Evolutionary conservation across 495 filamentous ascomycete genomes (phyloP).

Genomic region (Trichoderma erinaceum): DNA sequence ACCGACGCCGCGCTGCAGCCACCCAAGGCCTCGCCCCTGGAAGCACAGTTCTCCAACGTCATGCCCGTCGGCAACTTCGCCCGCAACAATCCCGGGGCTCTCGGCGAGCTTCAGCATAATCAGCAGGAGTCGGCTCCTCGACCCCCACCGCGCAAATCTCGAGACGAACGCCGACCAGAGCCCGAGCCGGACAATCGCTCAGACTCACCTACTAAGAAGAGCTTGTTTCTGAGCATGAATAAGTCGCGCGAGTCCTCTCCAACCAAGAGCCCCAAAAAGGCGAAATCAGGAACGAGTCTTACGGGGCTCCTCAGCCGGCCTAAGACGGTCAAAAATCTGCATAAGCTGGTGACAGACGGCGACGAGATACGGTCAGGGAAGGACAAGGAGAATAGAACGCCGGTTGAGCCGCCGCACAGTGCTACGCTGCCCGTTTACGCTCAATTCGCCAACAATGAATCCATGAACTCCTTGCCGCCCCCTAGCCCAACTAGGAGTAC

Average conservation of each 20-base stretch:
- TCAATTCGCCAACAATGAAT: slow-evolving; percentile 51
- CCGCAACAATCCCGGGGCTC: slow-evolving; percentile 34
- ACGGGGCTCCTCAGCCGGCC: slow-evolving; percentile 56
- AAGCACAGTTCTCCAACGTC: slow-evolving; percentile 20
- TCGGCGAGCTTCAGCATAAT: slow-evolving; percentile 47
- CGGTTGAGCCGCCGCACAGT: slow-evolving; percentile 42
- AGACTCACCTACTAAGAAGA: slow-evolving; percentile 52
- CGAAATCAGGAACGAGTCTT: slow-evolving; percentile 76
- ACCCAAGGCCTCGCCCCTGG: slow-evolving; percentile 24
- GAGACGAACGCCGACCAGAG: slow-evolving; percentile 24
- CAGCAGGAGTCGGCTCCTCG: slow-evolving; percentile 33
- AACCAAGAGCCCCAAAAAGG: slow-evolving; percentile 62
- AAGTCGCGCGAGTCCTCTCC: slow-evolving; percentile 44
- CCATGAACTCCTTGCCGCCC: slow-evolving; percentile 10
- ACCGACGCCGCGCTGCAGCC: slow-evolving; percentile 35
- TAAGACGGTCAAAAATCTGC: slow-evolving; percentile 52
- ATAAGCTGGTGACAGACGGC: slow-evolving; percentile 29
- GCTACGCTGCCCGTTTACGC: slow-evolving; percentile 61
- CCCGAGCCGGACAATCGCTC: slow-evolving; percentile 26
- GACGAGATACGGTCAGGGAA: slow-evolving; percentile 41
- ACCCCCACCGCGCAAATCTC: slow-evolving; percentile 35
- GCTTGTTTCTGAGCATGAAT: slow-evolving; percentile 49
- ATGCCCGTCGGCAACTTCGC: slow-evolving; percentile 14
- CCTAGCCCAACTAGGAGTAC: slow-evolving; percentile 13
- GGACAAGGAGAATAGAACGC: slow-evolving; percentile 74